Percentiles rank a stretch among this genome's conserved stretches.
Evolutionary conservation across 441 rosid genomes (phyloP).

Genomic region (Gossypium davidsonii): DNA sequence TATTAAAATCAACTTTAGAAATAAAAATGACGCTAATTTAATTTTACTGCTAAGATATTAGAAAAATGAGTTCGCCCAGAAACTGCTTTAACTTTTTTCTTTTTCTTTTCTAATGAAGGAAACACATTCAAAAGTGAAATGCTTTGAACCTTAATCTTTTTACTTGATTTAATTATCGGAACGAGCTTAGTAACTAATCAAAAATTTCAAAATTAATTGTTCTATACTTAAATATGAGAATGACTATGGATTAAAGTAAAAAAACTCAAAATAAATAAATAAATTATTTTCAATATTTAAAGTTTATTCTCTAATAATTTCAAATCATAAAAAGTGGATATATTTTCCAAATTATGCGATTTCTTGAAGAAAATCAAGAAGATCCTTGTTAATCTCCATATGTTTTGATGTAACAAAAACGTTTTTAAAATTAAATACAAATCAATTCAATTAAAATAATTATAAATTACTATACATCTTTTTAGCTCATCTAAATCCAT

Average conservation of each 20-base stretch:
- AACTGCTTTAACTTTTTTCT: not conserved
- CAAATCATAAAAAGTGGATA: too few relatives aligned
- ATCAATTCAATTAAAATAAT: too few relatives aligned
- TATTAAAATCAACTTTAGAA: not conserved
- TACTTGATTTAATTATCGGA: too few relatives aligned
- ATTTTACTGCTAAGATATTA: not conserved
- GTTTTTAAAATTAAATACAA: not conserved
- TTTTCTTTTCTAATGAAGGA: too few relatives aligned
- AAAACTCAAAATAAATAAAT: too few relatives aligned
- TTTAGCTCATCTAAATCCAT: not conserved
- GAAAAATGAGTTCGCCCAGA: slow-evolving; percentile 10
- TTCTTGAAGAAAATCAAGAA: not conserved
- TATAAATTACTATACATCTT: not conserved
- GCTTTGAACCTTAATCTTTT: not conserved
- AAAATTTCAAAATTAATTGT: too few relatives aligned
- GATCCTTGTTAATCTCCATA: too few relatives aligned
- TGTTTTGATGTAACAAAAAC: not conserved
- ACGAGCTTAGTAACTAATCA: too few relatives aligned
- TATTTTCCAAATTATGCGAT: not conserved
- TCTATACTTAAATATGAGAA: too few relatives aligned
- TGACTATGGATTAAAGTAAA: fast-evolving
- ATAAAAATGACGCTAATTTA: not conserved
- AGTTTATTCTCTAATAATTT: too few relatives aligned
- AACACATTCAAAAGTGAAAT: not conserved
- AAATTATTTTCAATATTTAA: too few relatives aligned